Percentiles rank a stretch among this genome's conserved stretches.
These are phyloP conservation scores for Pseudoperonospora humuli DNA, from an alignment of 352 stramenopile species.

Conservation along the genomic window DNA sequence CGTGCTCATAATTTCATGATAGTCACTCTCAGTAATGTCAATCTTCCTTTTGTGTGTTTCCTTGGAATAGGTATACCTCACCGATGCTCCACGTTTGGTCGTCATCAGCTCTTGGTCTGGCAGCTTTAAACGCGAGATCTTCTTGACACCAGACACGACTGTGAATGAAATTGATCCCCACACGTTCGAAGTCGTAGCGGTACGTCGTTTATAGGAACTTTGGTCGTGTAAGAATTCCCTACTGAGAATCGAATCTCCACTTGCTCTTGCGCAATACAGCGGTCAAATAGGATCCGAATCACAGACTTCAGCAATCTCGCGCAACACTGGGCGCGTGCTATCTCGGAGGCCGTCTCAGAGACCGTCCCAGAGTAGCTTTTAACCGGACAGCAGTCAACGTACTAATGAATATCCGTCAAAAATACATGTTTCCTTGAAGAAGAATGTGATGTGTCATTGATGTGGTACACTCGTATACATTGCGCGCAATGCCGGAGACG, in stretches of 20 bases:
- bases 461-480: conserved; percentile 5
- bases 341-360: conserved; percentile 26
- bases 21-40: not conserved
- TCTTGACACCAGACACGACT: conserved; percentile 51
- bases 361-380: too few relatives aligned
- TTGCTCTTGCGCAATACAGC: too few relatives aligned
- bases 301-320: conserved; percentile 51
- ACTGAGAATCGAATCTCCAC: too few relatives aligned
- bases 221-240: too few relatives aligned
- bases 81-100: conserved; percentile 58
- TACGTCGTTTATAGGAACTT: conserved; percentile 31
- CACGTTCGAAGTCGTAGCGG: conserved; percentile 71
- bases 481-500: too few relatives aligned
- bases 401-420: too few relatives aligned
- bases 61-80: conserved; percentile 47
- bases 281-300: conserved; percentile 51
- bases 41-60: conserved; percentile 1
- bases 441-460: conserved; percentile 4
- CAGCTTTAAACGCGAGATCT: conserved; percentile 67
- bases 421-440: conserved; percentile 3
- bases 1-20: not conserved
- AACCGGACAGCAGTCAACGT: too few relatives aligned
- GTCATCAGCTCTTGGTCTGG: conserved; percentile 60
- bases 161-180: conserved; percentile 63
- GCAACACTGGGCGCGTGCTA: conserved; percentile 51